A percentile compares a stretch with the other conserved stretches of the same genome.
Conservation (phyloP, 2,329 filamentous ascomycete species). For the Rhynchosporium graminicola region DNA sequence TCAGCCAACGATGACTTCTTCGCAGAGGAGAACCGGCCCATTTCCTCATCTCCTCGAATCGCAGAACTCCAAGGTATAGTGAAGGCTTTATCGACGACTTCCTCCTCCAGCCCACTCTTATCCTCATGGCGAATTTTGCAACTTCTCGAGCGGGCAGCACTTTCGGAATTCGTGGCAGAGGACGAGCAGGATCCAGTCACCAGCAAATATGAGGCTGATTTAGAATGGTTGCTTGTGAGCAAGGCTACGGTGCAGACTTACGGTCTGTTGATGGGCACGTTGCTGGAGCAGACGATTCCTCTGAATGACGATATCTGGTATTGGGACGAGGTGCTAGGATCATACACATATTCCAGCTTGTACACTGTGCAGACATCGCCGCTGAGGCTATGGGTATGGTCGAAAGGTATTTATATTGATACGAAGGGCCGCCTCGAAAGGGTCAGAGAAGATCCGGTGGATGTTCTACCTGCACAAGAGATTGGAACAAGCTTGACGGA, state of each 20-base stretch:
- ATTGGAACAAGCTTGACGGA: constrained; percentile 46
- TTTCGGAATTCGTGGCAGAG: constrained; percentile 45
- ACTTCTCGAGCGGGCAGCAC: constrained; percentile 63
- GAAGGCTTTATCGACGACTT: constrained; percentile 69
- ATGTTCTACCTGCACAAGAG: constrained; percentile 31
- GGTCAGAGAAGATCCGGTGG: constrained; percentile 35
- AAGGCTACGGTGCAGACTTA: constrained; percentile 93
- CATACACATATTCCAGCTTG: constrained; percentile 74
- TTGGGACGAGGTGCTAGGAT: constrained; percentile 86
- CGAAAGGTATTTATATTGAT: constrained; percentile 68
- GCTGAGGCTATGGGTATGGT: constrained; percentile 70
- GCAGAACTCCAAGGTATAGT: constrained; percentile 67
- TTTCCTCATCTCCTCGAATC: constrained; percentile 52
- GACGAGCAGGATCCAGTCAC: constrained; percentile 41
- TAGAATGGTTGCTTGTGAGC: constrained; percentile 87
- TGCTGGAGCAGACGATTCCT: constrained; percentile 81
- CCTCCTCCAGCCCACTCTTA: constrained; percentile 64
- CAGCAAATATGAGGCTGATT: constrained; percentile 67
- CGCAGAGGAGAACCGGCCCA: constrained; percentile 30
- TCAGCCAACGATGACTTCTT: constrained; percentile 46
- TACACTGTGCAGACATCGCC: constrained; percentile 89
- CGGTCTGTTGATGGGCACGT: constrained; percentile 72
- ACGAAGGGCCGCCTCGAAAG: constrained; percentile 36
- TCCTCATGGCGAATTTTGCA: constrained; percentile 58
- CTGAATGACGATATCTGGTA: constrained; percentile 90